A percentile compares a stretch with the other conserved stretches of the same genome.
Conservation (phyloP, 2,329 filamentous ascomycete genomes). For the Aureobasidium sp. region DNA sequence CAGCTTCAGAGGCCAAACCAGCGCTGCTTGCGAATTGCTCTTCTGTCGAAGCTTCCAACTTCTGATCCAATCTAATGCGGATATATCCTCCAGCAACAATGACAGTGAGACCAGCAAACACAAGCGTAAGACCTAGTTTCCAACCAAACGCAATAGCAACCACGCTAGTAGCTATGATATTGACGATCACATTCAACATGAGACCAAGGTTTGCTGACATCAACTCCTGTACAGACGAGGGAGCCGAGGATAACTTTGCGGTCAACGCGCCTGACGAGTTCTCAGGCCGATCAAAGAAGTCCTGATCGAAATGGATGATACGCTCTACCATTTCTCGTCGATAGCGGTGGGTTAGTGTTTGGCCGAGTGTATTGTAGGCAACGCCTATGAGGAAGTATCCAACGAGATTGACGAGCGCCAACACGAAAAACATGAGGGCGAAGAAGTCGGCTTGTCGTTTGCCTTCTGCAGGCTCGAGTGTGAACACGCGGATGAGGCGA, state of each 20-base stretch:
- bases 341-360: background rate
- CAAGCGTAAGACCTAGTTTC: conserved; percentile 39
- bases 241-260: conserved; percentile 48
- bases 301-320: conserved; percentile 45
- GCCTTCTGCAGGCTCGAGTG: conserved; percentile 64
- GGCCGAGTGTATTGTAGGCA: conserved; percentile 37
- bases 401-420: conserved; percentile 52
- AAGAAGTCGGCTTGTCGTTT: conserved; percentile 82
- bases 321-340: conserved; percentile 43
- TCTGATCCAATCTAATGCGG: conserved; percentile 37
- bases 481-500: conserved; percentile 82
- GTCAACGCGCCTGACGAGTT: conserved; percentile 51
- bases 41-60: conserved; percentile 33
- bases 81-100: conserved; percentile 38
- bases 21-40: conserved; percentile 37
- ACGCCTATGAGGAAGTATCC: conserved; percentile 53
- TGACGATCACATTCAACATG: conserved; percentile 57
- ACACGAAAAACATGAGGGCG: conserved; percentile 80
- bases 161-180: conserved; percentile 32
- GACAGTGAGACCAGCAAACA: conserved; percentile 36
- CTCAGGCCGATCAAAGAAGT: conserved; percentile 49
- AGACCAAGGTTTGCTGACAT: conserved; percentile 45
- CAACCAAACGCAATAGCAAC: conserved; percentile 39
- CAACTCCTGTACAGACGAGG: conserved; percentile 52
- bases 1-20: conserved; percentile 38